Conservation (phyloP, 1,139 yeast species). For the Zygosaccharomyces sapae region DNA sequence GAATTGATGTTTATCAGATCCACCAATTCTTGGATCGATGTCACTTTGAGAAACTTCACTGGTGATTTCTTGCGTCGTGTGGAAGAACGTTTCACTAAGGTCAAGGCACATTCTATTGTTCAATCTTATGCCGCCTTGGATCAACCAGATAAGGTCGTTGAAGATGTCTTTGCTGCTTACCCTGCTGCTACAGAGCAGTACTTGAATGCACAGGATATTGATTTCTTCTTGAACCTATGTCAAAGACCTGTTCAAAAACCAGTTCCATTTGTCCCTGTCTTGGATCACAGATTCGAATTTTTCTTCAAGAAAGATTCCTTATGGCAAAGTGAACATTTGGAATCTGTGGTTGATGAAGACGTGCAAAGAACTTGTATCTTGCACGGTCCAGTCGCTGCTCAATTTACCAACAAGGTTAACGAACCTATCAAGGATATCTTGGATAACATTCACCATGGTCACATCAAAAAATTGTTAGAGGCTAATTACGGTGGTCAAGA, state of each 20-base stretch:
- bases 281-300: constrained; percentile 90
- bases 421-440: constrained; percentile 90
- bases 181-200: constrained; percentile 75
- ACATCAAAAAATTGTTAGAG: constrained; percentile 61
- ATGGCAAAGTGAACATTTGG: constrained; percentile 98
- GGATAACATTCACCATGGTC: constrained; percentile 88
- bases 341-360: constrained; percentile 92
- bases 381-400: constrained; percentile 98
- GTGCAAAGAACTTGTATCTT: constrained; percentile 97
- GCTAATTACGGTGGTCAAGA: constrained; percentile 70
- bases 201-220: constrained; percentile 92
- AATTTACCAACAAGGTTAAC: constrained; percentile 76
- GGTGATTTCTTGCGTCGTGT: constrained; percentile 88
- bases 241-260: constrained; percentile 89
- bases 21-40: constrained; percentile 84
- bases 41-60: constrained; percentile 76
- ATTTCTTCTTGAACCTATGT: constrained; percentile 81
- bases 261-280: constrained; percentile 93
- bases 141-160: constrained; percentile 58
- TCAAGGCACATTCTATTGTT: constrained; percentile 57
- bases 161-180: constrained; percentile 59
- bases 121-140: constrained; percentile 70
- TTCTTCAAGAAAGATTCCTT: constrained; percentile 97
- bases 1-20: constrained; percentile 83
- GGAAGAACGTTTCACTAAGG: constrained; percentile 87